A percentile compares a stretch with the other conserved stretches of the same genome.
Evolutionary conservation across 768 basidiomycete genomes (phyloP).

Genomic region (Mycena albidolilacea): DNA sequence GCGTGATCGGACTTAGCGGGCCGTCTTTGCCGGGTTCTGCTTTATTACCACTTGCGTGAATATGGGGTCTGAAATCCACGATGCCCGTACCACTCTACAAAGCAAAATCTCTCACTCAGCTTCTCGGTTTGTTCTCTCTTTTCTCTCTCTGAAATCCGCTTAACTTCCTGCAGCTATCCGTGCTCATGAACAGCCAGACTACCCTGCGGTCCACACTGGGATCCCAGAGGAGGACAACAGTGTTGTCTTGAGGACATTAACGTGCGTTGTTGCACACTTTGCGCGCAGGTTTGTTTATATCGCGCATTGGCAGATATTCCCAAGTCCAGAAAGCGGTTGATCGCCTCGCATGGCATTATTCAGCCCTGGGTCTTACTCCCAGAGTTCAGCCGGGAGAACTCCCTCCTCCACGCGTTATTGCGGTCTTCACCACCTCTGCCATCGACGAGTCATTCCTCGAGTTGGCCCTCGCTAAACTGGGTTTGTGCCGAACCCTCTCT

Average conservation of each 20-base stretch:
- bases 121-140: constrained; percentile 34
- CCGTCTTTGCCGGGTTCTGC: background rate
- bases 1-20: background rate
- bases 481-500: background rate
- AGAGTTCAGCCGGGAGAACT: constrained; percentile 40
- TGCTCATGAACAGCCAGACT: constrained; percentile 41
- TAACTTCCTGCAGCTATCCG: constrained; percentile 34
- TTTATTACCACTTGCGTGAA: background rate
- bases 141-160: background rate
- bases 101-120: constrained; percentile 44
- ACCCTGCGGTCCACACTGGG: constrained; percentile 44
- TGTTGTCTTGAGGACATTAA: constrained; percentile 36
- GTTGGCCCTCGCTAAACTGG: constrained; percentile 57
- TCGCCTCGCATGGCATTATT: constrained; percentile 49
- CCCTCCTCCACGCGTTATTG: constrained; percentile 52
- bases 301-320: constrained; percentile 21
- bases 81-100: constrained; percentile 44
- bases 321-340: constrained; percentile 45
- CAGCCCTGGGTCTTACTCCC: constrained; percentile 44
- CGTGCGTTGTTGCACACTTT: constrained; percentile 26
- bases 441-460: constrained; percentile 59
- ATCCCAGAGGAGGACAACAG: constrained; percentile 36
- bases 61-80: background rate
- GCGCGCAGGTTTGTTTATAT: background rate
- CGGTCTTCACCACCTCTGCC: constrained; percentile 56